Evolutionary conservation across 2,329 filamentous ascomycete genomes (phyloP), one percentile per base, ranked within the genome.

Genomic region (Malbranchea cinnamomea): DNA sequence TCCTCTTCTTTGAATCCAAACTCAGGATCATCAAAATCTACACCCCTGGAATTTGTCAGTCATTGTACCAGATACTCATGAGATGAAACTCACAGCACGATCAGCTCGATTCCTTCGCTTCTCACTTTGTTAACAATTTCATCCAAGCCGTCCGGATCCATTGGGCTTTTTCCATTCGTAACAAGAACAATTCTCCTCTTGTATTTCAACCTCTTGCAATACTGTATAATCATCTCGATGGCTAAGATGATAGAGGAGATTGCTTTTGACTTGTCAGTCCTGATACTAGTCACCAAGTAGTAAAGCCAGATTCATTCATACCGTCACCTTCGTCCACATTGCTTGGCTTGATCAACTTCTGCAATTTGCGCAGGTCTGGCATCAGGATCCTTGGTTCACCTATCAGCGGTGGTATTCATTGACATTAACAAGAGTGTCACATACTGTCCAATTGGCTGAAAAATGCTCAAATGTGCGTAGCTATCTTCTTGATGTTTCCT

Each of bases 1-100:
- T 79, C 71, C 51, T 94, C 84, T 56, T 95, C 87, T 52, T 92
- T 92, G 49, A 82, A 80, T 23, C 85, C 85, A 47, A 78, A 93
- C 2, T 92, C 84, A 1, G 71, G 50, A 50, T 94, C 84, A 48
- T 98, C 84, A 53, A 98, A 95, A 50, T 98, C 89, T 11, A 92
- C 71, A 9, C 89, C 89, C 31, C 78, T 85, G 34, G 3, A 24
- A 13, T 17, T 18, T 13, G 34, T 53, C 50, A 57, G 49, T 26
- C 26, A 19, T 22, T 32, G 14, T 4, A 1, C 11, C 5, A 2
- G 4, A 2, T 5, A 17, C 2, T 37, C 17, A 25, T 10, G n/a
- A 15, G 4, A 13, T 16, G 23, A 9, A 17, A 66, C 78, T 53
- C 53, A 84, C 77, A 95, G 57, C 7, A 95, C 60, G 2, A 77